These are phyloP conservation scores for Alternaria consortialis DNA, from an alignment of 2,329 filamentous ascomycete genomes.

Conservation along the genomic window DNA sequence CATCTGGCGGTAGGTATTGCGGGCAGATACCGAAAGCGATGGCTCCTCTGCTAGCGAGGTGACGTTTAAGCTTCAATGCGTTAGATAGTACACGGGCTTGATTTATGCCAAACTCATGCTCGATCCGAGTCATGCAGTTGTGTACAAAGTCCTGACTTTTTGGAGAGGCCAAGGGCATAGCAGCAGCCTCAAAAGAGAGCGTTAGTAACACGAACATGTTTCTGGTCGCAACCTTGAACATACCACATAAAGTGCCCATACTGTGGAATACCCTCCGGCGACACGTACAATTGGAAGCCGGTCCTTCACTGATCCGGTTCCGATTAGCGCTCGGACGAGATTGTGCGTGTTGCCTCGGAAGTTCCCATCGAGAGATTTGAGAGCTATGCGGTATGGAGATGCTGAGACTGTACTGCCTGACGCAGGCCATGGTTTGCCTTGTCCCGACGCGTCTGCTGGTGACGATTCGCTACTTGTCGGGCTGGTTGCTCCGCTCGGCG, in stretches of 20 bases:
- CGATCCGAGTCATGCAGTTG: slow-evolving; percentile 69
- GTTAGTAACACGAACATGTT: neutral
- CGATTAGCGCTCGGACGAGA: slow-evolving; percentile 1
- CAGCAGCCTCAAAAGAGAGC: slow-evolving; percentile 24
- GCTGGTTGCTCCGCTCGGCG: neutral
- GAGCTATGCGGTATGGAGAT: neutral
- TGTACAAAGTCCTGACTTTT: slow-evolving; percentile 37
- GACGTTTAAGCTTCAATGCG: slow-evolving; percentile 32
- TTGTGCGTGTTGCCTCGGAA: slow-evolving; percentile 22
- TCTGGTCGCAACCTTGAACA: neutral
- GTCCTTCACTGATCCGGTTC: slow-evolving; percentile 13
- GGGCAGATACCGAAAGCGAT: slow-evolving; percentile 8
- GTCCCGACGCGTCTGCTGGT: neutral
- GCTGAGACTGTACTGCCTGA: neutral
- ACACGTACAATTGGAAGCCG: slow-evolving; percentile 44
- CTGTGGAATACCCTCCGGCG: slow-evolving; percentile 41
- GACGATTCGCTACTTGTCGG: neutral
- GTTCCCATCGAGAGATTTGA: slow-evolving; percentile 34
- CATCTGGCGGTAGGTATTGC: slow-evolving; percentile 20
- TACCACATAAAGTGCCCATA: slow-evolving; percentile 45
- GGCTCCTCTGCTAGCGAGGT: slow-evolving; percentile 14
- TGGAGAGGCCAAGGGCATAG: slow-evolving; percentile 37
- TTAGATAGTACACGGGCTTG: slow-evolving; percentile 42
- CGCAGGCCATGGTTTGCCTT: neutral
- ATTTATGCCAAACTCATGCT: slow-evolving; percentile 53